These are phyloP conservation scores for Drechslerella dactyloides DNA, from an alignment of 2,329 filamentous ascomycete genomes.

Conservation along the genomic window DNA sequence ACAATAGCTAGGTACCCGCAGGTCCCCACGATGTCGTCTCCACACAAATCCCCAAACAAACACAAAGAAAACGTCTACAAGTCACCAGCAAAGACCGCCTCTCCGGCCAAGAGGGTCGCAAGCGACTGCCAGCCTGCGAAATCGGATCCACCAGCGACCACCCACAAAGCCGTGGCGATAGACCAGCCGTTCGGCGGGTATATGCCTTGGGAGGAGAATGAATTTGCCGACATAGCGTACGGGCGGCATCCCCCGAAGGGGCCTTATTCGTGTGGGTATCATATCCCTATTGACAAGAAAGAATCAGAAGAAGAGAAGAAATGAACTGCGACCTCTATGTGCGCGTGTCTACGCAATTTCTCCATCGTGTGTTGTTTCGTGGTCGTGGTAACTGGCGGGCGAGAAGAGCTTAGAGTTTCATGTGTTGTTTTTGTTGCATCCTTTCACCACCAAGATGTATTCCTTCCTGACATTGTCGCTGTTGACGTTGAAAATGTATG, in stretches of 20 bases:
- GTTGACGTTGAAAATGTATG: too few species aligned
- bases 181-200: constrained; percentile 5
- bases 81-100: background rate
- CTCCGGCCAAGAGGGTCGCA: background rate
- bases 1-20: too few species aligned
- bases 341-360: background rate
- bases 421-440: background rate
- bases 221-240: constrained; percentile 32
- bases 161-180: background rate
- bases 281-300: background rate
- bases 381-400: background rate
- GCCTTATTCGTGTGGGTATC: background rate
- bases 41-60: background rate
- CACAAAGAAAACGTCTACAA: constrained; percentile 12
- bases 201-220: constrained; percentile 20
- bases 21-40: background rate
- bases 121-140: background rate
- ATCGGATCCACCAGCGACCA: background rate
- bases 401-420: background rate
- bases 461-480: too few species aligned
- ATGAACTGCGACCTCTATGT: background rate
- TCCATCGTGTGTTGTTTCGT: background rate
- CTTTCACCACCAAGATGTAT: too few species aligned
- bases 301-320: background rate
- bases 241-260: constrained; percentile 7